Base-by-base conservation (phyloP, 805 yeast species). In the Barnettozyma salicaria region DNA sequence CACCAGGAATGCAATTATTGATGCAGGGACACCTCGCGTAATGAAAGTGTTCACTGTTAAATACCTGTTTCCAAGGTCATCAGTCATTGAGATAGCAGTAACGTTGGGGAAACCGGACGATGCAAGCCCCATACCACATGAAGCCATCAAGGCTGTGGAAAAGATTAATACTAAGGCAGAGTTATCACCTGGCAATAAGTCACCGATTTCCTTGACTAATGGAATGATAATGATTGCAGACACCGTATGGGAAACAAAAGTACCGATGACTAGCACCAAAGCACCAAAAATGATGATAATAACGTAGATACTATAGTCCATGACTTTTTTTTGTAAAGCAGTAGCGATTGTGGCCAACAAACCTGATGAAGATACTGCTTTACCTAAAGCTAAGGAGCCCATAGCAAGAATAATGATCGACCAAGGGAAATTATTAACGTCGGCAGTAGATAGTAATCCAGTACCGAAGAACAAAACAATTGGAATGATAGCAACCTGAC, bases 91-190 rank as follows among this genome's bases (percentile, higher is more conserved):
- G 43, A 92, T 86, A 0, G 97, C 98, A 0, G 97, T 89, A 25
- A 92, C 96, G 55, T 92, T 90, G n/a, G 98, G 98, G 70, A 92
- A 92, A 1, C 98, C 97, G 0, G 95, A 81, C 0, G 97, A 89
- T 2, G 97, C 97, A 40, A 90, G 68, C 5, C 96, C 97, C 97
- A 90, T 92, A 41, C 97, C 98, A 37, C 85, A 82, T 0, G 97
- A 88, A 14, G 94, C 80, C 47, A 90, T 62, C 34, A 89, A 58
- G 26, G 88, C 71, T 40, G 64, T 59, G 31, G 66, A 65, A 34
- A 66, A 65, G 34, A 65, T 61, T 34, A 66, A 44, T 20, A 64
- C 47, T 7, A 62, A 62, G 2, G 69, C 61, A 17, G 97, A 90
- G 52, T 85, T 94, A 4, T 89, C 84, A 23, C 72, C 74, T 3